Evolutionary conservation across 2,329 filamentous ascomycete genomes (phyloP), one percentile per base, ranked within the genome.

Genomic region (Ustulina deusta): DNA sequence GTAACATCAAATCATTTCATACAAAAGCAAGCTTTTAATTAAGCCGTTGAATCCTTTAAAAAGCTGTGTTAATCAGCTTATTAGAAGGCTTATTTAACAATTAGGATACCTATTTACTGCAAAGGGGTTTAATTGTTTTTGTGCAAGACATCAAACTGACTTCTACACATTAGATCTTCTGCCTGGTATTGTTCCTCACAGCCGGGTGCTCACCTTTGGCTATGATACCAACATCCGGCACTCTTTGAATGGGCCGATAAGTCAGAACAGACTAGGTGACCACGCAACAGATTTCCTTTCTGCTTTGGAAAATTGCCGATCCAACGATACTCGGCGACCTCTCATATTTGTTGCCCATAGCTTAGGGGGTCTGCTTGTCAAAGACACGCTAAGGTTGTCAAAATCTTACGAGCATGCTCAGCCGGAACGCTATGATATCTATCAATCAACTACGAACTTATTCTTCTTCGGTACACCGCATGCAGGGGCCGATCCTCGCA

Each of bases 391-490:
- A 29, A 54, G 59, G 13, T 9, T 66, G 5, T 69, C 67, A 40
- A 59, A 61, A 25, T 56, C 38, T 29, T 66, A 61, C 44, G 36
- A 55, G 27, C 13, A 54, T 11, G 6, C 11, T 25, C 63, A 61
- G 9, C 56, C 55, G 1, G 60, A 61, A 6, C 51, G 22, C 10
- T 61, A 52, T 27, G 2, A 9, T 5, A 13, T 66, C 15, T 69
- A 66, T 34, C 11, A 44, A 5, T 66, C 59, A 0, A 69, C 67
- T 3, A 29, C 17, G 1, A 61, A 44, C 20, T 36, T 69, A 17
- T 54, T 66, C 15, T 69, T 69, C 55, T 69, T 69, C 17, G 67
- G 67, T 7, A 69, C 67, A 15, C 67, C 63, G 17, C 67, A 69
- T 13, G 51, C 54, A 34, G 67, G 67, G 40, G 54, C 67, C 13